Conservation (phyloP, 495 filamentous ascomycete species). For the Margaritispora aquatica region DNA sequence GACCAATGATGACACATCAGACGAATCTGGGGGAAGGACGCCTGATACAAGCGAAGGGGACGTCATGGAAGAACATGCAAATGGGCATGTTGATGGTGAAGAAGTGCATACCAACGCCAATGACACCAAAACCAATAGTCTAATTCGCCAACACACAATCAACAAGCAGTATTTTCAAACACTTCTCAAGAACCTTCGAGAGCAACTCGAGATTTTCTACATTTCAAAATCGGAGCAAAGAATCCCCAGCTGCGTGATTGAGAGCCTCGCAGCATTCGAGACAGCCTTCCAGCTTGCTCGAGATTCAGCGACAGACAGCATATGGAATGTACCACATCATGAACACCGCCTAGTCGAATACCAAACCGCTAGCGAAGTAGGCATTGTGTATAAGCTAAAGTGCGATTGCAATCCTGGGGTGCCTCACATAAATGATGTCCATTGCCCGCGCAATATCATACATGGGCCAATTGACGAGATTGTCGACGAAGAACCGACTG, state of each 20-base stretch:
- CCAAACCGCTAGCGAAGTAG: not conserved
- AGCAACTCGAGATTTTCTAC: not conserved
- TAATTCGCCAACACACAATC: not conserved
- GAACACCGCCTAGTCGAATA: not conserved
- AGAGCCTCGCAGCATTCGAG: slow-evolving; percentile 1
- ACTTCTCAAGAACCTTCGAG: not conserved
- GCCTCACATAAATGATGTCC: not conserved
- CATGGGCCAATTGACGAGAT: not conserved
- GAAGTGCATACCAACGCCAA: not conserved
- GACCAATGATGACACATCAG: not conserved
- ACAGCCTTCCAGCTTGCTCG: not conserved
- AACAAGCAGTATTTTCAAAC: not conserved
- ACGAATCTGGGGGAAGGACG: not conserved
- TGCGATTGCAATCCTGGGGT: not conserved
- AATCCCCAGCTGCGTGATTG: not conserved
- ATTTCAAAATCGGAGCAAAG: not conserved
- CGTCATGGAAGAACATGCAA: not conserved
- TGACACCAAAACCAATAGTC: not conserved
- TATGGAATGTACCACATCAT: slow-evolving; percentile 6
- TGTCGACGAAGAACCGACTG: not conserved
- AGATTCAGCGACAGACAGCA: slow-evolving; percentile 1
- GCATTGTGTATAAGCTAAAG: not conserved
- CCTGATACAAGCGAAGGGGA: not conserved
- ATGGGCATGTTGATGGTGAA: not conserved
- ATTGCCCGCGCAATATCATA: slow-evolving; percentile 5